These are phyloP conservation scores for Tulasnella sp. DNA, from an alignment of 768 basidiomycete genomes.

Conservation along the genomic window DNA sequence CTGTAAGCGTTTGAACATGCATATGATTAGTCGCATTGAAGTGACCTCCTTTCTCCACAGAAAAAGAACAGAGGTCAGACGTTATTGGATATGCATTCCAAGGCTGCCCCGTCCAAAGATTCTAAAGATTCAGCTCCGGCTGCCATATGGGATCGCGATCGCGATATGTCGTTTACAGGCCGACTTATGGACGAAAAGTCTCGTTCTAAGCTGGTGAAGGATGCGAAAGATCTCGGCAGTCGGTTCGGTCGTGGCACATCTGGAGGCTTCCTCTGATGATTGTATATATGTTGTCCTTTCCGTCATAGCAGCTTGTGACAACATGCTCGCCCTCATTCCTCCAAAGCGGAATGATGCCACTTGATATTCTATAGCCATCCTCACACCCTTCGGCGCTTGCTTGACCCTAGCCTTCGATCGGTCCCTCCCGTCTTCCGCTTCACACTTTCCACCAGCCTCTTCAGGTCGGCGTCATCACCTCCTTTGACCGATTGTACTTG, in stretches of 20 bases:
- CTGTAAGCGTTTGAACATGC: slow-evolving; percentile 35
- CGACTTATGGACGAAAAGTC: slow-evolving; percentile 83
- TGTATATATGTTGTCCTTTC: too few relatives aligned
- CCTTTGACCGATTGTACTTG: neutral
- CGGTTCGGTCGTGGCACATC: slow-evolving; percentile 53
- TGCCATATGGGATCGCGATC: slow-evolving; percentile 82
- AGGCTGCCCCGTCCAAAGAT: slow-evolving; percentile 24
- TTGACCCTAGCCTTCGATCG: neutral
- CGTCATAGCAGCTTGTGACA: neutral
- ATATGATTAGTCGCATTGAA: neutral
- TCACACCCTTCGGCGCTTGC: too few relatives aligned
- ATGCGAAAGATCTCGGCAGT: slow-evolving; percentile 72
- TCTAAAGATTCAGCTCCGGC: slow-evolving; percentile 44
- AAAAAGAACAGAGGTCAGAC: slow-evolving; percentile 39
- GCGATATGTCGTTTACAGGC: slow-evolving; percentile 84
- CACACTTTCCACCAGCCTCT: slow-evolving; percentile 71
- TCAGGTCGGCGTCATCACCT: slow-evolving; percentile 34
- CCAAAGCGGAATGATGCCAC: too few relatives aligned
- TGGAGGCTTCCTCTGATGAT: slow-evolving; percentile 24
- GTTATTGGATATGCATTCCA: slow-evolving; percentile 44
- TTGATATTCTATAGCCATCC: too few relatives aligned
- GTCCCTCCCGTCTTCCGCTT: slow-evolving; percentile 54
- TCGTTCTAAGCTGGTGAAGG: slow-evolving; percentile 64
- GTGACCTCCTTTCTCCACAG: slow-evolving; percentile 15
- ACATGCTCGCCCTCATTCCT: too few relatives aligned